Base-by-base conservation (phyloP, 345 rosid species). In the Populus nigra region DNA sequence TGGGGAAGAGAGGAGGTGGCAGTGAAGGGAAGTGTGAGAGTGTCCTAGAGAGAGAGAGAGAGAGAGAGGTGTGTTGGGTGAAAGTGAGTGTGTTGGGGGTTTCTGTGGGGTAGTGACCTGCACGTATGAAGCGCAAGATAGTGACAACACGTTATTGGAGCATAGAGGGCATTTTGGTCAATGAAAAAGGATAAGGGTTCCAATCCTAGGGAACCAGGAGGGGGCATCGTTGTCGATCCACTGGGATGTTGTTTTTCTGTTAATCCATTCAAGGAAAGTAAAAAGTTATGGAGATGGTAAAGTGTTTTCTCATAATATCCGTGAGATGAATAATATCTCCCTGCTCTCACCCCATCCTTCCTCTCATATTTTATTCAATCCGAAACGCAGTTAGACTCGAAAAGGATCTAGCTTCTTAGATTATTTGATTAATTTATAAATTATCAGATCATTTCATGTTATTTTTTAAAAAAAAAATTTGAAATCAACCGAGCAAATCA, bases 71-170 rank as follows among this genome's bases (percentile, higher is more conserved):
- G 65, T 25, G 77, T 69, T 76, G 65, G 81, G 81, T 50, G 83
- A 74, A 73, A 73, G 45, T 41, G 45, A 41, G 10, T 10, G 45
- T 0, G 45, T 2, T 41, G 45, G 66, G 20, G 47, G 7, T 35
- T 50, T 72, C 63, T 2, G 72, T 77, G 70, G 84, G 66, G 73
- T 39, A 49, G 68, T 25, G 72, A 68, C 63, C 77, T 82, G 76
- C 82, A 69, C 77, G 79, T 13, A 71, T 25, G 77, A 76, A 70
- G 79, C n/a, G 61, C 36, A 55, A 55, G 86, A 84, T 55, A 17
- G 82, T 15, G 84, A 86, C 89, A 73, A 76, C 75, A 77, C 81
- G 39, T 13, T 7, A 23, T 25, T 45, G 12, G 43, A 27, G n/a
- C 23, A 39, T 63, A 0, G 41, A 39, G 69, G 84, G 77, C 35